Evolutionary conservation across 805 yeast genomes (phyloP).

Genomic region (Kurtzmaniella cleridarum): DNA sequence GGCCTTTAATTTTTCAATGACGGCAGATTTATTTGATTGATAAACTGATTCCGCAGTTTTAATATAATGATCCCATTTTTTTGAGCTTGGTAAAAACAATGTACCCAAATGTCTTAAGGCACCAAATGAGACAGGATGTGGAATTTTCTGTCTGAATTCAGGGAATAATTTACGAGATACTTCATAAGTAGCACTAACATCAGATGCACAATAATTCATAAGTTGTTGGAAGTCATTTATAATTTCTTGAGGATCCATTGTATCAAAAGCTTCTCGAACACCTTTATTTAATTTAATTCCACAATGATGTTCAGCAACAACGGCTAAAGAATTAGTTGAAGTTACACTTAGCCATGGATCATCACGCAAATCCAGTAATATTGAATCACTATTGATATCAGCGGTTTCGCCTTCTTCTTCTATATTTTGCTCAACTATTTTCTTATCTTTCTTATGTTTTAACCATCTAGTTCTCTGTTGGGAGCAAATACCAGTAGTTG

Average conservation of each 20-base stretch:
- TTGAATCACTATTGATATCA: slow-evolving; percentile 4
- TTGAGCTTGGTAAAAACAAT: slow-evolving; percentile 72
- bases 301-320: slow-evolving; percentile 78
- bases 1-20: slow-evolving; percentile 51
- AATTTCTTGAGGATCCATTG: slow-evolving; percentile 49
- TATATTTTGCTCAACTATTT: slow-evolving; percentile 9
- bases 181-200: slow-evolving; percentile 68
- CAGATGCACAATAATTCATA: slow-evolving; percentile 79
- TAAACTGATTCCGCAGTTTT: slow-evolving; percentile 61
- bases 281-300: slow-evolving; percentile 60
- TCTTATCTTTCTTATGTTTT: slow-evolving; percentile 43
- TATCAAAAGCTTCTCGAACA: slow-evolving; percentile 58
- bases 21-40: slow-evolving; percentile 49
- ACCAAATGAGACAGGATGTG: slow-evolving; percentile 93
- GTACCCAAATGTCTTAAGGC: slow-evolving; percentile 73
- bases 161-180: slow-evolving; percentile 71
- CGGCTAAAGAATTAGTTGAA: slow-evolving; percentile 71
- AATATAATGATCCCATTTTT: slow-evolving; percentile 70
- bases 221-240: slow-evolving; percentile 52
- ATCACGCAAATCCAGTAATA: slow-evolving; percentile 23
- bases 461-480: slow-evolving; percentile 80
- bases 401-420: slow-evolving; percentile 12
- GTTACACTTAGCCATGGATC: slow-evolving; percentile 86
- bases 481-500: slow-evolving; percentile 88
- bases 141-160: slow-evolving; percentile 57